Conservation (phyloP, 1,139 yeast species). For the Hansenula lynferdii region DNA sequence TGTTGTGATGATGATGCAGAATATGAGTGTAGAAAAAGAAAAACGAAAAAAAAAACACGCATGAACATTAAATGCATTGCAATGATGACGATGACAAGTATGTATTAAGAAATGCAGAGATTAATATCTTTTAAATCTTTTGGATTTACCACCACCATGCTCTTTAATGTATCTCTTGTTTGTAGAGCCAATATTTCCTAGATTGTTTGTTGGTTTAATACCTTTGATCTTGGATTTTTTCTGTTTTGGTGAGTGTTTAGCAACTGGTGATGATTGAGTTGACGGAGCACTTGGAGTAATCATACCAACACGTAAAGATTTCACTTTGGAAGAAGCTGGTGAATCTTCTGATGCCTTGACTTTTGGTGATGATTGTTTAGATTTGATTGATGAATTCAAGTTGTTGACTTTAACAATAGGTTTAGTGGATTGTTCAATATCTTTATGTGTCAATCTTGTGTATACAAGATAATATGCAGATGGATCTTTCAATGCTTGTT, state of each 20-base stretch:
- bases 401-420: not conserved
- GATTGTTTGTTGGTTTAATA: constrained; percentile 18
- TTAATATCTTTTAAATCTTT: constrained; percentile 17
- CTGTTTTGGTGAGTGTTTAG: not conserved
- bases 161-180: constrained; percentile 17
- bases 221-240: constrained; percentile 9
- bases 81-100: not conserved
- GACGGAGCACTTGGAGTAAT: not conserved
- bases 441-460: constrained; percentile 60
- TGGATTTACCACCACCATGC: constrained; percentile 12
- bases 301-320: not conserved
- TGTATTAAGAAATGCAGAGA: not conserved
- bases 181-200: constrained; percentile 12
- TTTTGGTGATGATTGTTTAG: constrained; percentile 5
- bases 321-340: constrained; percentile 10
- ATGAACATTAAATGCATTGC: not conserved
- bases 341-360: constrained; percentile 9
- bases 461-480: constrained; percentile 88
- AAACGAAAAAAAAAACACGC: not conserved
- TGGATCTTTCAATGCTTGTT: constrained; percentile 73
- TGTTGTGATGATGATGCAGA: too few relatives aligned
- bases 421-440: constrained; percentile 11
- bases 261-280: constrained; percentile 4
- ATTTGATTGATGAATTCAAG: constrained; percentile 2
- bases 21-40: too few relatives aligned